phyloP scores from a whole-genome alignment of 441 rosid genomes.

The Daphne laureola region DNA sequence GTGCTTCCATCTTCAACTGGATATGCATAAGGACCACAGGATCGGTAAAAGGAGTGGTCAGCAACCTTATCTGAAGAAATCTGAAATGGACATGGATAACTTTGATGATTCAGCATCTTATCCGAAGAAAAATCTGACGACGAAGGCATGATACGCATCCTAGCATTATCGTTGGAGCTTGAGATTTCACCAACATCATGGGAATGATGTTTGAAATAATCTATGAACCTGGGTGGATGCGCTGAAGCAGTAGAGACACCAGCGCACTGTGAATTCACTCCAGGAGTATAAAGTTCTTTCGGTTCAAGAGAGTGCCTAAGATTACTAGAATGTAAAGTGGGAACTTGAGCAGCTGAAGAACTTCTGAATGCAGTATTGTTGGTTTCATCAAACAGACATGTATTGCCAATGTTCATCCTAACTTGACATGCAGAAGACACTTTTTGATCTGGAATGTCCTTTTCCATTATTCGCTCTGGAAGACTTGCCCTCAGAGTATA shows the following conservation, averaged over 20 bases:
- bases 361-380: slow-evolving; percentile 10
- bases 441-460: slow-evolving; percentile 19
- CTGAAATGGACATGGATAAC: slow-evolving; percentile 16
- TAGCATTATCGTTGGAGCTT: slow-evolving; percentile 17
- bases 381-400: slow-evolving; percentile 16
- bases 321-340: neutral
- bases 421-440: slow-evolving; percentile 12
- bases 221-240: slow-evolving; percentile 11
- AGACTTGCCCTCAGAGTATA: slow-evolving; percentile 15
- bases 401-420: slow-evolving; percentile 8
- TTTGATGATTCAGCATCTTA: slow-evolving; percentile 18
- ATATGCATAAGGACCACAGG: slow-evolving; percentile 14
- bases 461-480: slow-evolving; percentile 18
- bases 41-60: slow-evolving; percentile 15
- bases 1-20: slow-evolving; percentile 16
- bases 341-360: slow-evolving; percentile 14
- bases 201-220: slow-evolving; percentile 18
- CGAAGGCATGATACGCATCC: slow-evolving; percentile 16
- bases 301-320: slow-evolving; percentile 11
- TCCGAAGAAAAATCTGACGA: slow-evolving; percentile 21
- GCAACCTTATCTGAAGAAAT: slow-evolving; percentile 19
- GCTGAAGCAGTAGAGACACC: slow-evolving; percentile 17
- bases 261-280: slow-evolving; percentile 14
- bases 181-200: slow-evolving; percentile 17
- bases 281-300: slow-evolving; percentile 15